Evolutionary conservation across 768 basidiomycete species (phyloP).

Genomic region (Cubamyces lactineus): DNA sequence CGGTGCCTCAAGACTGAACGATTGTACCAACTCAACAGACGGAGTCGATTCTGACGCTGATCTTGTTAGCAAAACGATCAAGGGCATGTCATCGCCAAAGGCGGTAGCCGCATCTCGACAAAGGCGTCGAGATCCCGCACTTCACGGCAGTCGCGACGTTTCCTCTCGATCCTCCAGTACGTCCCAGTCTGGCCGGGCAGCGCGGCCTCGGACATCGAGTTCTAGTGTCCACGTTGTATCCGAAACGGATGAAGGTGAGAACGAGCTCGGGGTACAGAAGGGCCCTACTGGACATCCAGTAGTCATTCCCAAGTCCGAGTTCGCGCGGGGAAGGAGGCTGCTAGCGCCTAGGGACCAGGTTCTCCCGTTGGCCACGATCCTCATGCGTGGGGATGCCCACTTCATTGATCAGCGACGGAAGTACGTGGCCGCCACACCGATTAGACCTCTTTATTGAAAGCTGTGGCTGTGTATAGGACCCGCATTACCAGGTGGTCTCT

Average conservation of each 20-base stretch:
- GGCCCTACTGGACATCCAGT: constrained; percentile 21
- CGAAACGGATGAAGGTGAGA: constrained; percentile 1
- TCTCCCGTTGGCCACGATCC: constrained; percentile 29
- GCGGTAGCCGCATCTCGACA: neutral
- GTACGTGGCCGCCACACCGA: constrained; percentile 18
- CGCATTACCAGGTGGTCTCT: constrained; percentile 27
- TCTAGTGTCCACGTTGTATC: constrained; percentile 11
- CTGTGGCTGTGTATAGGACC: constrained; percentile 21
- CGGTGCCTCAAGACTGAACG: too few relatives aligned
- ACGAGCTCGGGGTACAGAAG: neutral
- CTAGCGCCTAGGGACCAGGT: constrained; percentile 24
- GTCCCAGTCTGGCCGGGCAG: neutral
- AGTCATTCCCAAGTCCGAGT: constrained; percentile 30
- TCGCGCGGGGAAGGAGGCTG: constrained; percentile 32
- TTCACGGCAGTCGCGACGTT: neutral
- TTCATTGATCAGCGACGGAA: constrained; percentile 30
- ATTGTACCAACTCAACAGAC: too few relatives aligned
- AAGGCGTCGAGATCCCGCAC: neutral
- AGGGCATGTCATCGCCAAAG: too few relatives aligned
- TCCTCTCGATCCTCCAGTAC: neutral
- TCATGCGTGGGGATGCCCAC: constrained; percentile 36
- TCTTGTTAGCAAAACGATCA: too few relatives aligned
- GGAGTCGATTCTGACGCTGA: too few relatives aligned
- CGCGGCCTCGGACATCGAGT: neutral
- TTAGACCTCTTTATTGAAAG: constrained; percentile 9